Base-by-base conservation (phyloP, 2,329 filamentous ascomycete genomes). In the Blumeria hordei region DNA sequence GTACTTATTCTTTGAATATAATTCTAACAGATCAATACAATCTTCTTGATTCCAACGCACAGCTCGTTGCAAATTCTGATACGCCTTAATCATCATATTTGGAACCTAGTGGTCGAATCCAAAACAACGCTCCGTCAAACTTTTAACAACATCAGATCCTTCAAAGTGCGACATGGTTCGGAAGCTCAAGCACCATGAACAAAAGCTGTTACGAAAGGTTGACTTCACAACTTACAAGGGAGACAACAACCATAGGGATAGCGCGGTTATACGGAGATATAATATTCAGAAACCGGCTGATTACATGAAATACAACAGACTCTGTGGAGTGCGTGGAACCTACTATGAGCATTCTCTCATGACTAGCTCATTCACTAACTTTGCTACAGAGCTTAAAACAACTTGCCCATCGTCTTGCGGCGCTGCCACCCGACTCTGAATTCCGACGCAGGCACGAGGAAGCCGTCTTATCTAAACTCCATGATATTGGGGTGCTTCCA, bases 161-260 rank as follows among this genome's bases (percentile, higher is more conserved):
- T 28, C 21, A 28, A 4, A 28, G 21, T 28, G 21, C 21, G 21
- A 28, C 21, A 96, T 96, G 92, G 87, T 94, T 62, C 83, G 92
- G 63, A 88, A 94, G 73, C 80, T 98, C 66, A 96, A 95, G 71
- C 79, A 94, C 70, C 90, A 95, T 71, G 92, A 98, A 80, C 80
- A 92, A 67, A 93, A 92, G 76, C 83, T 96, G 66, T 78, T 96
- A 60, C 75, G 77, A 64, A 90, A 90, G 67, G 88, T 92, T 69
- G 88, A 98, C 71, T 94, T 98, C 70, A 81, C 88, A 67, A 92
- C 83, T 65, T 94, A 90, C 75, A 92, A 92, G 70, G 81, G 81
- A 65, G 88, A 96, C 71, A 78, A 83, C 65, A 75, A 79, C 63
- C 92, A 98, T 71, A 83, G 90, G 67, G 85, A 90, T 69, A 79